A percentile compares a stretch with the other conserved stretches of the same genome.
These are phyloP conservation scores for Boletus rubroflammeus DNA, from an alignment of 768 basidiomycete species.

Conservation along the genomic window DNA sequence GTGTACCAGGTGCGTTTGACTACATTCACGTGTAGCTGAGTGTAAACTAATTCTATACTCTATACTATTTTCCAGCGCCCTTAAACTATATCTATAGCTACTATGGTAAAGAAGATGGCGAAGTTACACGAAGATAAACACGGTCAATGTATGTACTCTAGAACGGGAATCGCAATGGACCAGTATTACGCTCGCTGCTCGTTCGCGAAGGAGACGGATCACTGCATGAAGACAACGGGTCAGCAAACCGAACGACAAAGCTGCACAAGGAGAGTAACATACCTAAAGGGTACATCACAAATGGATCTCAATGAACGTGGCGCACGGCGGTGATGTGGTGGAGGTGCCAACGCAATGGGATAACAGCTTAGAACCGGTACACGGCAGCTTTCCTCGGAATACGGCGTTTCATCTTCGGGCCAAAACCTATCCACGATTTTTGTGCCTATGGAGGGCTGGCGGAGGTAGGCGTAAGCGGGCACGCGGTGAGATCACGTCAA, in stretches of 20 bases:
- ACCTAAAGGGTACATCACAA: constrained; percentile 16
- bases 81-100: constrained; percentile 17
- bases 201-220: constrained; percentile 17
- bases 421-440: constrained; percentile 31
- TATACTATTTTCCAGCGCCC: constrained; percentile 10
- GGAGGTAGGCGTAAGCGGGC: neutral
- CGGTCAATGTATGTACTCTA: constrained; percentile 17
- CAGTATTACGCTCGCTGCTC: constrained; percentile 5
- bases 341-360: constrained; percentile 24
- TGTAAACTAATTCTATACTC: constrained; percentile 19
- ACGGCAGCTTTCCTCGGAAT: constrained; percentile 19
- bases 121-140: neutral
- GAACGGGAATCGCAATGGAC: constrained; percentile 28
- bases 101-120: constrained; percentile 1
- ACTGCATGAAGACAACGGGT: constrained; percentile 8
- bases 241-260: neutral
- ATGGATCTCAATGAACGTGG: constrained; percentile 12
- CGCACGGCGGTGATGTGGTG: constrained; percentile 28
- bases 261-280: neutral
- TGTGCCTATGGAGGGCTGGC: constrained; percentile 25
- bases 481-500: constrained; percentile 9
- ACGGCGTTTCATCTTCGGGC: constrained; percentile 27
- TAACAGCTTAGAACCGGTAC: constrained; percentile 7
- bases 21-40: neutral
- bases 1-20: constrained; percentile 8